phyloP scores from a whole-genome alignment of 164 flowering plant genomes.

The Tetracentron sinense region DNA sequence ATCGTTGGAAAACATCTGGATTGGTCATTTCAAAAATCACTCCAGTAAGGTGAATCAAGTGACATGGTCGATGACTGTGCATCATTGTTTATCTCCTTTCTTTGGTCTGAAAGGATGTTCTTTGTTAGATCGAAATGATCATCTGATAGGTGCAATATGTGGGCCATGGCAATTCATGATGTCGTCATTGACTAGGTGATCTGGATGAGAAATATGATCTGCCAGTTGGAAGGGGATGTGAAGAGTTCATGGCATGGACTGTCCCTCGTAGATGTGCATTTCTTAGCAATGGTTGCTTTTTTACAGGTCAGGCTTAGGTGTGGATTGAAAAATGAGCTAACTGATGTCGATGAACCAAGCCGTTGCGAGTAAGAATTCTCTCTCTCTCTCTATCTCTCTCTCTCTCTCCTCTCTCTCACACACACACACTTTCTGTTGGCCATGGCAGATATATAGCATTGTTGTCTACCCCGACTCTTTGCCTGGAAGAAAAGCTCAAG shows the following conservation, averaged over 20 bases:
- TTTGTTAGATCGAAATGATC: not conserved
- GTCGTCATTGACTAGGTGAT: no score
- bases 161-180: not conserved
- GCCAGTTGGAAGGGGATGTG: not conserved
- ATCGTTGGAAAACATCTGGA: not conserved
- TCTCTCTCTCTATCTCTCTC: conserved; percentile 10
- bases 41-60: not conserved
- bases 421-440: conserved; percentile 2
- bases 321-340: conserved; percentile 77
- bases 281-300: conserved; percentile 2
- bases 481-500: conserved; percentile 78
- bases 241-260: not conserved
- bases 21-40: not conserved
- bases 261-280: not conserved
- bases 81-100: not conserved
- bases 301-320: conserved; percentile 87
- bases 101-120: not conserved
- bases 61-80: not conserved
- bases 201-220: not conserved
- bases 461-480: conserved; percentile 75
- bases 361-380: conserved; percentile 85
- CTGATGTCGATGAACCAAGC: conserved; percentile 96
- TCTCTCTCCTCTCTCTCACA: not conserved
- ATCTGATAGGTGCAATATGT: not conserved
- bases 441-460: conserved; percentile 71